A percentile compares a stretch with the other conserved stretches of the same genome.
Evolutionary conservation across 495 filamentous ascomycete species (phyloP).

Genomic region (Glarea lozoyensis): DNA sequence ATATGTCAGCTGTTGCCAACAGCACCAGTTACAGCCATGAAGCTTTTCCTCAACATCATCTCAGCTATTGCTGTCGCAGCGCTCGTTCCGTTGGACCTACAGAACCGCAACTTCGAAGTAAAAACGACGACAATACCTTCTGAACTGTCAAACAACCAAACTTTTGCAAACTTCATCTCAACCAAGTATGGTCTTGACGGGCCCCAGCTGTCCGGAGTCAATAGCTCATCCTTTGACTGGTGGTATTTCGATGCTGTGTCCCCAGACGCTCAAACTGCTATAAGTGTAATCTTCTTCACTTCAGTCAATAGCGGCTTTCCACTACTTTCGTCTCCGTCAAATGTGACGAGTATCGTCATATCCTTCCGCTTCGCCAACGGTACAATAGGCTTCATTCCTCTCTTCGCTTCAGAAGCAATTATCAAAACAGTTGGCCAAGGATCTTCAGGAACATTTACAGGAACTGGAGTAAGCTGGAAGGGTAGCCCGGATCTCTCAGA

Average conservation of each 20-base stretch:
- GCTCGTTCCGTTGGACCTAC: background rate
- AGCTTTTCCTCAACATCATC: background rate
- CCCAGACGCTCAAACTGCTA: background rate
- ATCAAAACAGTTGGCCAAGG: slow-evolving; percentile 4
- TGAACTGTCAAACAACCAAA: background rate
- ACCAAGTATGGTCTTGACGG: slow-evolving; percentile 17
- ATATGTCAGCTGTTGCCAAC: too few relatives aligned
- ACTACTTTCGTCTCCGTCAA: slow-evolving; percentile 3
- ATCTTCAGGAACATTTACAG: background rate
- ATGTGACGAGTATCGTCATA: slow-evolving; percentile 1
- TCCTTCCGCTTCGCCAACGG: slow-evolving; percentile 4
- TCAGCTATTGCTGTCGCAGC: background rate
- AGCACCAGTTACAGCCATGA: too few relatives aligned
- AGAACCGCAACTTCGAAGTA: background rate
- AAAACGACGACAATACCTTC: background rate
- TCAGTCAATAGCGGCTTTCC: slow-evolving; percentile 20
- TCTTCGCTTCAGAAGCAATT: background rate
- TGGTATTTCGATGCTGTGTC: slow-evolving; percentile 34
- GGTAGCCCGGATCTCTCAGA: background rate
- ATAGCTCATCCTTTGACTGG: slow-evolving; percentile 29
- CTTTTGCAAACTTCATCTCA: background rate
- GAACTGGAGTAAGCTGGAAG: background rate
- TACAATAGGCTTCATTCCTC: background rate
- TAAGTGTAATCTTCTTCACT: slow-evolving; percentile 26
- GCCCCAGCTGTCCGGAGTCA: slow-evolving; percentile 24